Conservation (phyloP, 495 filamentous ascomycete genomes). For the Podospora pseudopauciseta region DNA sequence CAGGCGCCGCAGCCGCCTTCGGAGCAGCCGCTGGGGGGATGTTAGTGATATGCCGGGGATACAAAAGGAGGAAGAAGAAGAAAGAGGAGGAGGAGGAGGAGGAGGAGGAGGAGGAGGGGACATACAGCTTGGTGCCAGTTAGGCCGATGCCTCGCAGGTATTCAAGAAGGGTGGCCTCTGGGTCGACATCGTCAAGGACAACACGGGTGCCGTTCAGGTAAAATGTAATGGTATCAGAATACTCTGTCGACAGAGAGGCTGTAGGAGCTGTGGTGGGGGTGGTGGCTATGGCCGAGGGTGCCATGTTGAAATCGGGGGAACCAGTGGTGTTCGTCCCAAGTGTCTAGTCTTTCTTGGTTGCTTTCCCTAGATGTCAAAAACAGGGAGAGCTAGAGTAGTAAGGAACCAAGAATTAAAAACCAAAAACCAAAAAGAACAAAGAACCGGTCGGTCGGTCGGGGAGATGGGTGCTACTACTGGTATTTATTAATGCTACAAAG, state of each 20-base stretch:
- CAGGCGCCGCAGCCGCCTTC: constrained; percentile 97
- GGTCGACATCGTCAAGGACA: constrained; percentile 74
- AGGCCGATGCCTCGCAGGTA: constrained; percentile 87
- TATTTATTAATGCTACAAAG: background rate
- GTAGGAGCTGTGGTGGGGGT: constrained; percentile 30
- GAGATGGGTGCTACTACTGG: background rate
- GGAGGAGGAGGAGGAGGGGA: background rate
- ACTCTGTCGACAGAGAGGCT: constrained; percentile 36
- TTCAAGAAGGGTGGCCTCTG: constrained; percentile 88
- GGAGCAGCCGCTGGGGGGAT: constrained; percentile 65
- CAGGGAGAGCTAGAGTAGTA: background rate
- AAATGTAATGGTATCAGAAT: constrained; percentile 64
- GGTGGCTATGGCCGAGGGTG: constrained; percentile 45
- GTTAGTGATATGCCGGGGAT: constrained; percentile 13
- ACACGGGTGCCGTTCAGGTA: constrained; percentile 96
- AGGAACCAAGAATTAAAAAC: background rate
- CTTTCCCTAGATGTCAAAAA: background rate
- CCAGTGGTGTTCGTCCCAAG: background rate
- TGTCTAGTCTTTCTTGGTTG: background rate
- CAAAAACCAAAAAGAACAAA: background rate
- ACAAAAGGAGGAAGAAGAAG: background rate
- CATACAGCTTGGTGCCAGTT: constrained; percentile 64
- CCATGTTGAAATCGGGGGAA: constrained; percentile 33
- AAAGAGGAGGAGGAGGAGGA: background rate
- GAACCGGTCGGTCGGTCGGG: background rate